phyloP scores from a whole-genome alignment of 768 basidiomycete genomes.

The Mycena leptocephala region DNA sequence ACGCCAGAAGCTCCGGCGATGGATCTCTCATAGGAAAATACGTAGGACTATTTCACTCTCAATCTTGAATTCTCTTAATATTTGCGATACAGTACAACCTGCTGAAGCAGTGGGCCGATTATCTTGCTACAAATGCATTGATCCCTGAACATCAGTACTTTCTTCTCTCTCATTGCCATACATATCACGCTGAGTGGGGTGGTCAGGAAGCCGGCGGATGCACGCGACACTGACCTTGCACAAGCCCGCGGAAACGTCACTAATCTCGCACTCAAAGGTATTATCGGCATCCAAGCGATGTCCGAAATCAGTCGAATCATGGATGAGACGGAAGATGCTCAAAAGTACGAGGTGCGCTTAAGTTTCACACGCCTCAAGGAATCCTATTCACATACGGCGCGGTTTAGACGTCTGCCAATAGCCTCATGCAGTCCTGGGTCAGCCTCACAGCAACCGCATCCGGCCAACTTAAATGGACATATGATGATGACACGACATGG shows the following conservation, averaged over 20 bases:
- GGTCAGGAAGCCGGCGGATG: conserved; percentile 9
- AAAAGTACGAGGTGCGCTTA: conserved; percentile 46
- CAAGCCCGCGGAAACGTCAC: conserved; percentile 58
- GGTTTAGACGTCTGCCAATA: background rate
- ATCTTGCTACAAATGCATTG: conserved; percentile 56
- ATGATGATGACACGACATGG: conserved; percentile 32
- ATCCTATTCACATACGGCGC: too few species aligned
- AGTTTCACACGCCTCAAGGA: background rate
- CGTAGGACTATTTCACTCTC: conserved; percentile 43
- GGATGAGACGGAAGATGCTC: conserved; percentile 43
- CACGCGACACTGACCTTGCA: background rate
- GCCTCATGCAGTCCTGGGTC: conserved; percentile 11
- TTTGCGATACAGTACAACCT: conserved; percentile 51
- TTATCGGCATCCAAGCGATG: conserved; percentile 71
- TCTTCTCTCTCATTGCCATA: conserved; percentile 41
- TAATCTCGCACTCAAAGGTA: conserved; percentile 75
- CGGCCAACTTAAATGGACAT: conserved; percentile 38
- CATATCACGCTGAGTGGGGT: background rate
- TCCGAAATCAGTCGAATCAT: conserved; percentile 60
- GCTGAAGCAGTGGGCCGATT: conserved; percentile 68
- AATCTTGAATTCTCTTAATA: background rate
- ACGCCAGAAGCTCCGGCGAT: conserved; percentile 48
- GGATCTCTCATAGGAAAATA: conserved; percentile 55
- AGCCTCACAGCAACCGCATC: conserved; percentile 25
- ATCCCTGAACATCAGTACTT: conserved; percentile 57